Base-by-base conservation (phyloP, 1,284 basidiomycete species). In the Rhodotorula sp. region DNA sequence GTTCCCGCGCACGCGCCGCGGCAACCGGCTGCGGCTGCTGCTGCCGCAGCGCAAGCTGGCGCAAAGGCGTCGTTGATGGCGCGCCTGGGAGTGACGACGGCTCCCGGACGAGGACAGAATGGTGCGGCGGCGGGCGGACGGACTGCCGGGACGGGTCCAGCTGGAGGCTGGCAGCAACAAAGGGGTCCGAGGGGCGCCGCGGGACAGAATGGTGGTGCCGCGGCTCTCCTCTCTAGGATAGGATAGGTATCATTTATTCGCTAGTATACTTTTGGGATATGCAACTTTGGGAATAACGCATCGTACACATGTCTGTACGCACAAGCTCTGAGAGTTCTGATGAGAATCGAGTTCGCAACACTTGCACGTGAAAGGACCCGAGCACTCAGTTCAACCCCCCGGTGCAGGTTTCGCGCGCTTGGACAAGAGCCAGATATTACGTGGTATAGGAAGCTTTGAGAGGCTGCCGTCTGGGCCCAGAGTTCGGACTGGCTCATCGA, bases 31-130 rank as follows among this genome's bases (percentile, higher is more conserved):
- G 31, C 26, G 49, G 15, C 29, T 48, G 23, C n/a, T 26, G 29
- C 21, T n/a, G 51, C 43, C 16, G 31, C 16, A 39, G 20, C 21
- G 29, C 54, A 46, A 18, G 23, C 49, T 5, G 34, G 23, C 3
- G 48, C 23, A 10, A 31, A 21, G 20, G 49, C 47, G 60, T 31
- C 51, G 18, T 46, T 64, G 39, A 43, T 65, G 64, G 64, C 64
- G 31, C 49, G 64, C 6, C n/a, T 65, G 34, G 57, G 54, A 18
- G 58, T 59, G 15, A 21, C 49, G 49, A 29, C 15, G 3, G 61
- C 31, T 6, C 34, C 48, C 20, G 26, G 34, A 21, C 23, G 16
- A 16, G 60, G 60, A 15, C 29, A 16, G 39, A 31, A 39, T 20
- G 39, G 39, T 12, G 39, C 39, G 39, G 39, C 39, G 39, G 39